A percentile compares a stretch with the other conserved stretches of the same genome.
Conservation (phyloP, 257 asterid genomes). For the Leonotis leonurus region DNA sequence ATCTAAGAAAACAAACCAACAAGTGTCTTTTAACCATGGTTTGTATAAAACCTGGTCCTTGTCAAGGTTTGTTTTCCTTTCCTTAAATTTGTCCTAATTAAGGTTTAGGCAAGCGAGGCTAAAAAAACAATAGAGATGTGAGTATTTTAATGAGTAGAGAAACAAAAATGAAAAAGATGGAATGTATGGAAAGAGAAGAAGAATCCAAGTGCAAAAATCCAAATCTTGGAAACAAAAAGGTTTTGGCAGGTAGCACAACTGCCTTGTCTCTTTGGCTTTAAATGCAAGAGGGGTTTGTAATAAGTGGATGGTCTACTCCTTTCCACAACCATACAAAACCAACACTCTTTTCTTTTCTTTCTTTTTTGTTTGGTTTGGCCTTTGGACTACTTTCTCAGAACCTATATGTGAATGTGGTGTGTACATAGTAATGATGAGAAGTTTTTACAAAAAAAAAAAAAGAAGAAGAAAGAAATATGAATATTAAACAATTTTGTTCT, state of each 20-base stretch:
- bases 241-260: slow-evolving; percentile 21
- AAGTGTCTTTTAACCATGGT: background rate
- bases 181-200: background rate
- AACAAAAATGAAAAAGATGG: background rate
- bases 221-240: slow-evolving; percentile 3
- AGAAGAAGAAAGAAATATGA: too few relatives aligned
- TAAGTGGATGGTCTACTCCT: slow-evolving; percentile 28
- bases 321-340: slow-evolving; percentile 17
- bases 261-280: slow-evolving; percentile 31
- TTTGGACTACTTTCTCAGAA: background rate
- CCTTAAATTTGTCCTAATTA: background rate
- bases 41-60: background rate
- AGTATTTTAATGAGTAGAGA: background rate
- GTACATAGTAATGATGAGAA: too few relatives aligned
- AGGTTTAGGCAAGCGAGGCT: background rate
- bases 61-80: background rate
- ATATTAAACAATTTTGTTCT: too few relatives aligned
- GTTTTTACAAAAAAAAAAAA: too few relatives aligned
- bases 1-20: background rate
- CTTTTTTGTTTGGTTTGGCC: background rate
- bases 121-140: background rate
- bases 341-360: background rate
- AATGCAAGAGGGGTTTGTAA: slow-evolving; percentile 27
- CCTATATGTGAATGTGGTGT: too few relatives aligned
- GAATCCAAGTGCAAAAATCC: slow-evolving; percentile 4